Evolutionary conservation across 2,329 filamentous ascomycete species (phyloP), one percentile per base, ranked within the genome.

Genomic region (Westerdykella ornata): DNA sequence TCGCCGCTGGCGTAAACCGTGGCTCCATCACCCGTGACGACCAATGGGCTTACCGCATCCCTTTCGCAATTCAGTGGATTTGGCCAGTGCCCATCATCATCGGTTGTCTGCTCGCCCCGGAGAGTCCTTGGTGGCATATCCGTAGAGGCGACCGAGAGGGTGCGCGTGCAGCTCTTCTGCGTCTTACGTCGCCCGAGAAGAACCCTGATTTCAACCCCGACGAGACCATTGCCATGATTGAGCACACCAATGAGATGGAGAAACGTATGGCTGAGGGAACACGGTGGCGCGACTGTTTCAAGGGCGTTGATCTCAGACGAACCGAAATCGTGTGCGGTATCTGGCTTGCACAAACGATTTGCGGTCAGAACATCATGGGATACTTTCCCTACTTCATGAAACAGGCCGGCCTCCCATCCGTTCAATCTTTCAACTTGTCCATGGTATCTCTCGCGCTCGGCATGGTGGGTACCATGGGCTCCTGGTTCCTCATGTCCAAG

Each of bases 191-290:
- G 49, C 56, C 71, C 4, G 70, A 78, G 45, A 70, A 71, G 34
- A 79, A 86, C 46, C 80, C 78, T 0, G 76, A 81, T 18, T 57
- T 57, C 44, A 55, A 60, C 17, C 47, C 52, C 7, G 57, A 60
- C 35, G 54, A 59, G 7, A 92, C 85, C 0, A 75, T 94, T 45
- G 81, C 85, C 50, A 90, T 94, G 85, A 94, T 95, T 80, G 78
- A 87, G 3, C 85, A 92, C 58, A 94, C 88, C 1, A 88, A 84
- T 1, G 82, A 84, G 1, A 69, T 94, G n/a, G 88, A 94, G 62
- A 76, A 85, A 58, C 70, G 76, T 61, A 82, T 87, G 41, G 43
- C 45, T 20, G 70, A 71, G 12, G 86, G 86, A 18, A 78, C 84
- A 7, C 80, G 75, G 35, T 94, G 89, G 65, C 66, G 74, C 51